Percentiles rank a stretch among this genome's conserved stretches.
Evolutionary conservation across 176 grass and related monocot genomes (phyloP).

Genomic region (Rhynchospora pubera): DNA sequence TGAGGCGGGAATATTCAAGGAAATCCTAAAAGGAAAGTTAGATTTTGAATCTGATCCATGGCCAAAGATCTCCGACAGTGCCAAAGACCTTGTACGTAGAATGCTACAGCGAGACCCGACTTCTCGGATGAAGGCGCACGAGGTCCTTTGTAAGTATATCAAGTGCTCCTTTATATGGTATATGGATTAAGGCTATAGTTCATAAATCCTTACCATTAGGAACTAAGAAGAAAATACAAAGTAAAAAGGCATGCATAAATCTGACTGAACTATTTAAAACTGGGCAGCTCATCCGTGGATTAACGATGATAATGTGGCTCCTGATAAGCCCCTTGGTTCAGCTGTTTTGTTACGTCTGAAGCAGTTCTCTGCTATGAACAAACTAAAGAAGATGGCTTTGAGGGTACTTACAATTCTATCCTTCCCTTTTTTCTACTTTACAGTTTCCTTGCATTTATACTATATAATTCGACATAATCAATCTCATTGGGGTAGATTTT

Average conservation of each 20-base stretch:
- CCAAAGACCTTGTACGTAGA: conserved; percentile 85
- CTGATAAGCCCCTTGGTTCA: conserved; percentile 94
- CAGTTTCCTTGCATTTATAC: conserved; percentile 8
- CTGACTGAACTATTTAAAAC: conserved; percentile 14
- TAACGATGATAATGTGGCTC: conserved; percentile 91
- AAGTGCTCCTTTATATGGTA: background rate
- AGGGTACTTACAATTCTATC: conserved; percentile 41
- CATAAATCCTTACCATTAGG: background rate
- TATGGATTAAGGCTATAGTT: background rate
- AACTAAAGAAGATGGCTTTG: conserved; percentile 99
- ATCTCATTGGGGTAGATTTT: background rate
- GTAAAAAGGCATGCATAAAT: background rate
- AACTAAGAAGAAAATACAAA: background rate
- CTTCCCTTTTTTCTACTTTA: conserved; percentile 1
- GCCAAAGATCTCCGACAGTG: conserved; percentile 86
- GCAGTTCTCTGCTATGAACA: conserved; percentile 95
- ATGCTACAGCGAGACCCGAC: conserved; percentile 80
- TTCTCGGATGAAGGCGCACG: conserved; percentile 73
- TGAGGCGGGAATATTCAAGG: conserved; percentile 91
- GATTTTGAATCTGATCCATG: conserved; percentile 91
- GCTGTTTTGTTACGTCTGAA: conserved; percentile 92
- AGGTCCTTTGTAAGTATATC: conserved; percentile 82
- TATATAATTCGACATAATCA: background rate
- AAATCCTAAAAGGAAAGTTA: conserved; percentile 83
- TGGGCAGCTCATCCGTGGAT: conserved; percentile 90